These are phyloP conservation scores for Epichloe uncinata DNA, from an alignment of 2,329 filamentous ascomycete species.

Conservation along the genomic window DNA sequence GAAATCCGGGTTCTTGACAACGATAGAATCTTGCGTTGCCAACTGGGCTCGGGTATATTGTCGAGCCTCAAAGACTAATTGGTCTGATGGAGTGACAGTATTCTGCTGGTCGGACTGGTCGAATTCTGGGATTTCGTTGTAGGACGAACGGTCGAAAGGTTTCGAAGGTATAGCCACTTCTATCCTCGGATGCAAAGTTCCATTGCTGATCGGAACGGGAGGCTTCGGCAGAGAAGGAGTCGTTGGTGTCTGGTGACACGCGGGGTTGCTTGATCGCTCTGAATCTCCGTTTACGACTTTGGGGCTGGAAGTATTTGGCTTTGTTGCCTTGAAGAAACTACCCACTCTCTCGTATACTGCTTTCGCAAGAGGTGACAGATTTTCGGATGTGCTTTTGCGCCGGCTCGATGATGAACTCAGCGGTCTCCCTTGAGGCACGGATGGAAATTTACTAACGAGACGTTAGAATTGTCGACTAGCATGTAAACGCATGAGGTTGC, in stretches of 20 bases:
- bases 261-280: slow-evolving; percentile 10
- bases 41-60: slow-evolving; percentile 6
- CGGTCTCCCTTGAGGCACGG: slow-evolving; percentile 12
- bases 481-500: not conserved
- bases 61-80: slow-evolving; percentile 5
- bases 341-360: slow-evolving; percentile 28
- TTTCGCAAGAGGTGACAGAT: slow-evolving; percentile 35
- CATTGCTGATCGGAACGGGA: not conserved
- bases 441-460: slow-evolving; percentile 37
- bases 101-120: slow-evolving; percentile 7
- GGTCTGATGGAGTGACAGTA: slow-evolving; percentile 7
- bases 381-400: slow-evolving; percentile 22
- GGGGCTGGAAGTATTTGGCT: slow-evolving; percentile 16
- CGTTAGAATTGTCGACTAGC: not conserved
- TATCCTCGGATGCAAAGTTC: slow-evolving; percentile 19
- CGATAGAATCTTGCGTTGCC: not conserved
- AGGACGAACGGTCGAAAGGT: slow-evolving; percentile 23
- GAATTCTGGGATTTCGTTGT: slow-evolving; percentile 19
- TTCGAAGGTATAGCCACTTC: slow-evolving; percentile 36
- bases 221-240: not conserved
- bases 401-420: slow-evolving; percentile 8
- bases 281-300: slow-evolving; percentile 25
- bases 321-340: slow-evolving; percentile 26
- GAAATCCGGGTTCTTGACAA: slow-evolving; percentile 18
- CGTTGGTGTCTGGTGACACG: slow-evolving; percentile 6